Evolutionary conservation across 2,329 filamentous ascomycete species (phyloP).

Genomic region (Colletotrichum sp.): DNA sequence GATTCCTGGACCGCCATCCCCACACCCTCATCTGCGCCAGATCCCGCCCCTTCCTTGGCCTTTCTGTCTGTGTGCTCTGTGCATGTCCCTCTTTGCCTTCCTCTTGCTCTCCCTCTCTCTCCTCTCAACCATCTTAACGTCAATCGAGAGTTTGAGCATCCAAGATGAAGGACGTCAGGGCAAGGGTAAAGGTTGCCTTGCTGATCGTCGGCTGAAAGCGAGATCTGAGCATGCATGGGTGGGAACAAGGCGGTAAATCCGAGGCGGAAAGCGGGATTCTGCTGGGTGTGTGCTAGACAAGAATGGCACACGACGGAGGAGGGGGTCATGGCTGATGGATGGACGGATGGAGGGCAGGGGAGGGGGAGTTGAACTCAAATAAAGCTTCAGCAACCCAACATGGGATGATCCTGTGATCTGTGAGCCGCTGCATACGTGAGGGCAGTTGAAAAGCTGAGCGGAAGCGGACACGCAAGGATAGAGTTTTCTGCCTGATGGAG

Average conservation of each 20-base stretch:
- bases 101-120: neutral
- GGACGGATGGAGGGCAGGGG: neutral
- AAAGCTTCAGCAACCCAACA: neutral
- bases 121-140: neutral
- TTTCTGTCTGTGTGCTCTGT: neutral
- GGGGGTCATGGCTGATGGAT: neutral
- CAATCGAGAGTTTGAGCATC: neutral
- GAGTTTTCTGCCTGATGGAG: neutral
- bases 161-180: neutral
- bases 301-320: neutral
- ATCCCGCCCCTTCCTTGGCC: neutral
- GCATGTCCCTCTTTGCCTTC: neutral
- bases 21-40: neutral
- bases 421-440: constrained; percentile 3
- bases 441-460: neutral
- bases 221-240: neutral
- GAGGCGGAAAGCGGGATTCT: neutral
- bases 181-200: neutral
- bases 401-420: constrained; percentile 20
- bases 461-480: neutral
- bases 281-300: neutral
- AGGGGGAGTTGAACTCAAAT: neutral
- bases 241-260: neutral
- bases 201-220: neutral
- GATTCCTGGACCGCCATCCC: neutral